These are phyloP conservation scores for Anthracocystis walkeri DNA, from an alignment of 1,284 basidiomycete species.

Conservation along the genomic window DNA sequence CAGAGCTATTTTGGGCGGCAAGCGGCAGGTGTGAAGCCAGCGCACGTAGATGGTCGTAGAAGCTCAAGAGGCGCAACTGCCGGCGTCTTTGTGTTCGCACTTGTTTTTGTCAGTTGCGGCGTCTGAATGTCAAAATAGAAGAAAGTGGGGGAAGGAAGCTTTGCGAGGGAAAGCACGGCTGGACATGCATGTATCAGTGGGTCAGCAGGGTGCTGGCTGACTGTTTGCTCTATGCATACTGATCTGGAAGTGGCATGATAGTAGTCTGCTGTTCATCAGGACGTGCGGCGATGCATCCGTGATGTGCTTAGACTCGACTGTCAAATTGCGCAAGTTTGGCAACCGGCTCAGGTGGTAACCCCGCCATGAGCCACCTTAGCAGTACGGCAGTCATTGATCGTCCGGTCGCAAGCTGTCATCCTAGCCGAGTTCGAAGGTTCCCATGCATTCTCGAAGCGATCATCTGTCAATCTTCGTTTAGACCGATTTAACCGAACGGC, in stretches of 20 bases:
- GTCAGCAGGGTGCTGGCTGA: no score
- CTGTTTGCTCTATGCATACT: neutral
- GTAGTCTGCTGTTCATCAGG: neutral
- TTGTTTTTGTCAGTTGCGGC: no score
- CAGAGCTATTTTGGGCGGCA: no score
- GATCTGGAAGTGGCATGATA: neutral
- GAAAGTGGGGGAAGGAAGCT: no score
- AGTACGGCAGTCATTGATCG: neutral
- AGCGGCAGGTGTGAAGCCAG: no score
- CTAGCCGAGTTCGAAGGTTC: neutral
- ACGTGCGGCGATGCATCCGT: neutral
- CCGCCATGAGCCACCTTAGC: no score
- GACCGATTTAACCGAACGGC: neutral
- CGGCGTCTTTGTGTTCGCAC: no score
- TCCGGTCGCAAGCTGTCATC: neutral
- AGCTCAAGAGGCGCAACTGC: no score
- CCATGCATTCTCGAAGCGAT: conserved; percentile 7
- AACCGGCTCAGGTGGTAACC: no score
- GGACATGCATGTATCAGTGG: neutral
- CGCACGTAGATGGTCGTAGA: no score
- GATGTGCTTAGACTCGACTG: neutral
- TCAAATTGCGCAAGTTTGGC: conserved; percentile 1
- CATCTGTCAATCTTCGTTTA: conserved; percentile 6
- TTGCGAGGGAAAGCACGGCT: neutral
- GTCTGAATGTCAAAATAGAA: no score